Conservation (phyloP, 192 early-diverging fungal species). For the Backusella circina region DNA sequence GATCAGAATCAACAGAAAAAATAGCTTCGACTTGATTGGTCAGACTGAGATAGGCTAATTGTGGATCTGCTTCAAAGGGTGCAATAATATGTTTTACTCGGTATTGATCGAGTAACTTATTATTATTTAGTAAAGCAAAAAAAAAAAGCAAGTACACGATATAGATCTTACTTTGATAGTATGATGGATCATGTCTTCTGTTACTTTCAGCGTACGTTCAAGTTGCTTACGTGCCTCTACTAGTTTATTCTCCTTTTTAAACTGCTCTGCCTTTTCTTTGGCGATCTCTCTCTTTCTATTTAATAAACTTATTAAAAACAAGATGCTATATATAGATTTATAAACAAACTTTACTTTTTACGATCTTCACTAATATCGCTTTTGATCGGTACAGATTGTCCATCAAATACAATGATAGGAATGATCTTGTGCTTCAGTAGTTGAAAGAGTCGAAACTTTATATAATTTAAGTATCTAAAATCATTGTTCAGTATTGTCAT, state of each 20-base stretch:
- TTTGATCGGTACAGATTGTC: conserved; percentile 87
- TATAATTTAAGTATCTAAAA: conserved; percentile 79
- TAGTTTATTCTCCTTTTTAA: neutral
- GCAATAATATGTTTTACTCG: conserved; percentile 82
- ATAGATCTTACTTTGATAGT: neutral
- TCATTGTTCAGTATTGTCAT: neutral
- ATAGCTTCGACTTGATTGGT: conserved; percentile 71
- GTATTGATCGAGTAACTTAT: conserved; percentile 51
- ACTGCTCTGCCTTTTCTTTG: neutral
- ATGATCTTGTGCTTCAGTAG: conserved; percentile 67
- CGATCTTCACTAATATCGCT: conserved; percentile 68
- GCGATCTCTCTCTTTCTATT: neutral
- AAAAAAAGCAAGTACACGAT: neutral
- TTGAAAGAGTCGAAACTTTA: conserved; percentile 71
- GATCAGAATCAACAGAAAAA: conserved; percentile 94
- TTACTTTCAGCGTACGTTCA: neutral
- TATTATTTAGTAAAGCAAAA: neutral
- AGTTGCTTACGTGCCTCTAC: neutral
- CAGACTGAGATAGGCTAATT: conserved; percentile 81
- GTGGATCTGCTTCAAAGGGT: conserved; percentile 97
- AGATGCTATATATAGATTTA: neutral
- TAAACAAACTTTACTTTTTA: neutral
- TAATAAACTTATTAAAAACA: neutral
- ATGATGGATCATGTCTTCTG: neutral
- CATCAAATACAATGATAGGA: conserved; percentile 95